Conservation (phyloP, 2,329 filamentous ascomycete genomes). For the Juglanconis sp. region DNA sequence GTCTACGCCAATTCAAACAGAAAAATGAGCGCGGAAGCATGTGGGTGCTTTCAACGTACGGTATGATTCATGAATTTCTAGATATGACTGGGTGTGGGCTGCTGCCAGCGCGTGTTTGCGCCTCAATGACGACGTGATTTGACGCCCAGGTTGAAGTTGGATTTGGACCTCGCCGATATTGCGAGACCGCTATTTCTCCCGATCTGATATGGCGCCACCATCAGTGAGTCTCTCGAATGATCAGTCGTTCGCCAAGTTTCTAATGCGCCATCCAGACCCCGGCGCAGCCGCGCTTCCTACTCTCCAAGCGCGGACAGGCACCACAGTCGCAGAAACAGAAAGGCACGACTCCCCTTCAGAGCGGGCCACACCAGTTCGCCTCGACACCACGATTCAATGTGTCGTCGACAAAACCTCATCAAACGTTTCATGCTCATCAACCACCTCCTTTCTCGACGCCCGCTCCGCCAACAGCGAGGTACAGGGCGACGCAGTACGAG, state of each 20-base stretch:
- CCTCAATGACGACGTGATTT: neutral
- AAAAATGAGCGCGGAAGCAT: neutral
- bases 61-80: neutral
- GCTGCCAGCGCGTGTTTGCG: neutral
- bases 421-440: constrained; percentile 13
- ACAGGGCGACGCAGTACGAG: constrained; percentile 20
- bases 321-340: constrained; percentile 18
- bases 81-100: neutral
- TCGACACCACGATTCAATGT: constrained; percentile 25
- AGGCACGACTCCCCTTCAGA: constrained; percentile 9
- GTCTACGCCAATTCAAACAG: neutral
- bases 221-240: neutral
- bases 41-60: neutral
- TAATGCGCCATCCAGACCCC: constrained; percentile 21
- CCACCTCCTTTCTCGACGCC: constrained; percentile 17
- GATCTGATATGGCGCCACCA: constrained; percentile 10
- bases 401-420: constrained; percentile 15
- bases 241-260: neutral
- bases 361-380: constrained; percentile 20
- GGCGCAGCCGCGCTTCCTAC: constrained; percentile 26
- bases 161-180: neutral
- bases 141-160: neutral
- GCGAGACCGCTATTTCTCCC: neutral
- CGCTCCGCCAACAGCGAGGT: constrained; percentile 9
- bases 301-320: constrained; percentile 19